A percentile compares a stretch with the other conserved stretches of the same genome.
Evolutionary conservation across 371 early-diverging fungal genomes (phyloP).

Genomic region (Actinomucor elegans): DNA sequence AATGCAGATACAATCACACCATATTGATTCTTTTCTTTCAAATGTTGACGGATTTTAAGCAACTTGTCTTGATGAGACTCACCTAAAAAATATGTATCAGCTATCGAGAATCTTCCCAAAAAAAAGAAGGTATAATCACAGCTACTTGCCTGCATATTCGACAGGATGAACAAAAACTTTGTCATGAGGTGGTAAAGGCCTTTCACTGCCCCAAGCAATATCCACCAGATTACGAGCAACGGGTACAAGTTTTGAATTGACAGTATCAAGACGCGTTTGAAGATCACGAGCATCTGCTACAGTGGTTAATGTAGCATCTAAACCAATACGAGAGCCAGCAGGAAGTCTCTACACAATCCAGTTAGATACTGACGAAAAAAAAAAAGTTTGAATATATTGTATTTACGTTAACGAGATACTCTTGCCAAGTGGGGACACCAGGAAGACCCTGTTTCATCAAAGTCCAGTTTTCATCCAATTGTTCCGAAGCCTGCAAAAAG

Average conservation of each 20-base stretch:
- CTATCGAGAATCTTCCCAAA: background rate
- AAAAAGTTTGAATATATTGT: too few relatives aligned
- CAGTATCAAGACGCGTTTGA: slow-evolving; percentile 48
- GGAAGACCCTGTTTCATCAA: slow-evolving; percentile 91
- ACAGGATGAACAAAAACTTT: slow-evolving; percentile 64
- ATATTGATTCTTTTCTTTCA: slow-evolving; percentile 57
- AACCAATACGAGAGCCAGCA: slow-evolving; percentile 72
- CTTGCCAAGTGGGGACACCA: slow-evolving; percentile 87
- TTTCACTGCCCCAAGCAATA: slow-evolving; percentile 68
- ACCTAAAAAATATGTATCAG: slow-evolving; percentile 7
- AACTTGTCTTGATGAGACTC: slow-evolving; percentile 59
- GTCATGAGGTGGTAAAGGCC: slow-evolving; percentile 69
- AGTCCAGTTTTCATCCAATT: slow-evolving; percentile 90
- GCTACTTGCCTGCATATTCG: slow-evolving; percentile 66
- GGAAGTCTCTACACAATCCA: slow-evolving; percentile 52
- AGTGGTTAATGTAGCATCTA: slow-evolving; percentile 83
- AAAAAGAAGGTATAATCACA: background rate
- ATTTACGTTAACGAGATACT: slow-evolving; percentile 71
- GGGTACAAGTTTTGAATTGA: slow-evolving; percentile 57
- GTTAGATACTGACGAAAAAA: too few relatives aligned
- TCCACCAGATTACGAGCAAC: slow-evolving; percentile 78
- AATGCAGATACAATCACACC: slow-evolving; percentile 84
- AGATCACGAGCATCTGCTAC: slow-evolving; percentile 66
- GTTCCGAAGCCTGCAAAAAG: slow-evolving; percentile 94
- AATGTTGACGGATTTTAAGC: slow-evolving; percentile 54